These are phyloP conservation scores for Teunomyces lycoperdinae DNA, from an alignment of 805 yeast genomes.

Conservation along the genomic window DNA sequence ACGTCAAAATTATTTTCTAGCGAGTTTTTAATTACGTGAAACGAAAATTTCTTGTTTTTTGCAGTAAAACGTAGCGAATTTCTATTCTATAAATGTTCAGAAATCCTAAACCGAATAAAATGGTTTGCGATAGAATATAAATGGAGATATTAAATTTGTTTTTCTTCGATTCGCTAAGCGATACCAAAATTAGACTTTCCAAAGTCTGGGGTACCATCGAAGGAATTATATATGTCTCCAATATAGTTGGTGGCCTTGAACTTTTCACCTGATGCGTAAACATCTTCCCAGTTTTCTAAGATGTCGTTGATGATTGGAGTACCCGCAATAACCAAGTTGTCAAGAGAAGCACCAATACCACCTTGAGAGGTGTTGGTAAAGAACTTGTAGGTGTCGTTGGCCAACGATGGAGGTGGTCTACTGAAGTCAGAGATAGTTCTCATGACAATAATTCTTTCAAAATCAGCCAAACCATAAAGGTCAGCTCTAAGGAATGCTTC, in stretches of 20 bases:
- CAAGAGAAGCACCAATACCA: conserved; percentile 47
- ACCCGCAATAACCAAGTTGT: conserved; percentile 54
- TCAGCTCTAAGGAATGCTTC: conserved; percentile 58
- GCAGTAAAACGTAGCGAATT: neutral
- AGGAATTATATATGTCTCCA: conserved; percentile 59
- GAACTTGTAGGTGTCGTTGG: conserved; percentile 46
- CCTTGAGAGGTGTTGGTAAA: conserved; percentile 51
- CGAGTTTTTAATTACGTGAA: neutral
- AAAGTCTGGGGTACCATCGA: conserved; percentile 45
- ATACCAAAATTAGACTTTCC: conserved; percentile 27
- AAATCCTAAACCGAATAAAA: neutral
- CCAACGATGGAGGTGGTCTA: conserved; percentile 47
- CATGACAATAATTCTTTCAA: conserved; percentile 54
- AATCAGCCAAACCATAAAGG: conserved; percentile 54
- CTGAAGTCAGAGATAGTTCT: conserved; percentile 62
- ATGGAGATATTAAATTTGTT: neutral
- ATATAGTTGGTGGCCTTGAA: conserved; percentile 51
- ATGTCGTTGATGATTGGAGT: conserved; percentile 54
- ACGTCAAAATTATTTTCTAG: neutral
- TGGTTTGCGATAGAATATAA: neutral
- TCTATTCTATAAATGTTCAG: neutral
- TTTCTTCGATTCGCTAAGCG: conserved; percentile 12
- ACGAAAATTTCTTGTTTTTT: neutral
- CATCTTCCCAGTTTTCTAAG: conserved; percentile 44
- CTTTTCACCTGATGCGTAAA: conserved; percentile 29